Evolutionary conservation across 1,139 yeast species (phyloP).

Genomic region (Arxiozyma telluris): DNA sequence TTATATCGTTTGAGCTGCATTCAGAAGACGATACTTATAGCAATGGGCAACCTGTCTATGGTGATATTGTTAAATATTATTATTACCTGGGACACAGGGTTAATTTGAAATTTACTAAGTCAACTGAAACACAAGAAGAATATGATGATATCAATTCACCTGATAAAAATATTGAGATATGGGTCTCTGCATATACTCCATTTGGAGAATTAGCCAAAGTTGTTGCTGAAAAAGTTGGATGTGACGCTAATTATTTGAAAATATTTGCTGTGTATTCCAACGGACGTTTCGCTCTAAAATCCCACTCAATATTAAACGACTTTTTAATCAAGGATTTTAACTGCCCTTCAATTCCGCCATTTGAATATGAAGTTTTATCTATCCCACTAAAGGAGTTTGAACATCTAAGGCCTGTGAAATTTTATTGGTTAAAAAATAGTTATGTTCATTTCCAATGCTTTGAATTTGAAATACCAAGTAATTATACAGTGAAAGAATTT

Average conservation of each 20-base stretch:
- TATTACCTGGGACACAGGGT: conserved; percentile 59
- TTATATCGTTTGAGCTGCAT: conserved; percentile 49
- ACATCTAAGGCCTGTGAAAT: conserved; percentile 53
- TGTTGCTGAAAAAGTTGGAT: conserved; percentile 45
- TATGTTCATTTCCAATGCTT: conserved; percentile 57
- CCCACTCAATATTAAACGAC: conserved; percentile 31
- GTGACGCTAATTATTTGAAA: conserved; percentile 57
- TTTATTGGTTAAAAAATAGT: conserved; percentile 55
- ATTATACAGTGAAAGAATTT: conserved; percentile 50
- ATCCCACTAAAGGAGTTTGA: conserved; percentile 73
- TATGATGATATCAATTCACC: conserved; percentile 33
- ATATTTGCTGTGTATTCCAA: conserved; percentile 55
- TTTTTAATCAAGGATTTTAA: conserved; percentile 43
- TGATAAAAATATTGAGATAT: conserved; percentile 42
- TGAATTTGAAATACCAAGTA: conserved; percentile 61
- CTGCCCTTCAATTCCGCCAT: conserved; percentile 38
- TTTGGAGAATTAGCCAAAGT: conserved; percentile 53
- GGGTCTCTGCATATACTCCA: conserved; percentile 57
- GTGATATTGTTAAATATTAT: conserved; percentile 46
- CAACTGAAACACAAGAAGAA: conserved; percentile 42
- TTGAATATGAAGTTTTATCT: conserved; percentile 69
- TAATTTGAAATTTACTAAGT: conserved; percentile 42
- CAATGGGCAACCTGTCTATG: conserved; percentile 22
- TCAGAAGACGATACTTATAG: neutral
- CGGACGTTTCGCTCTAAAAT: conserved; percentile 35